These are phyloP conservation scores for Lasiodiplodia citricola DNA, from an alignment of 2,329 filamentous ascomycete genomes.

Conservation along the genomic window DNA sequence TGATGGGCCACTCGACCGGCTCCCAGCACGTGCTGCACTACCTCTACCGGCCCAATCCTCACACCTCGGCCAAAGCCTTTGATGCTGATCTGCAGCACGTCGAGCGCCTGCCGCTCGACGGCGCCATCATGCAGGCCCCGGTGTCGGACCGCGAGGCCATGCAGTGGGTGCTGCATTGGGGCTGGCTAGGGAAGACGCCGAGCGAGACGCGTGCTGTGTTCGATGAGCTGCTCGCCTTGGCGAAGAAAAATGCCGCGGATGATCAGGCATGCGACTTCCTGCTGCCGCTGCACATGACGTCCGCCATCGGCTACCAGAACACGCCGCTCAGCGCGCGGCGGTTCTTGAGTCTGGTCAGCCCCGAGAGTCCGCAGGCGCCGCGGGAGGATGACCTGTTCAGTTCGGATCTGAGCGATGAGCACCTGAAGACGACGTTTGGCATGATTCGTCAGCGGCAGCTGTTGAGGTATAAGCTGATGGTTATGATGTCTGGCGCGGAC, in stretches of 20 bases:
- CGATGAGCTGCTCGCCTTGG: constrained; percentile 30
- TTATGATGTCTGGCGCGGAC: constrained; percentile 53
- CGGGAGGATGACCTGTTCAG: constrained; percentile 34
- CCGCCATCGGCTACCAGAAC: constrained; percentile 37
- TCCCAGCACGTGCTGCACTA: constrained; percentile 34
- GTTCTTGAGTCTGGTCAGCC: constrained; percentile 33
- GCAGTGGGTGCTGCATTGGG: constrained; percentile 29
- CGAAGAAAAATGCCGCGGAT: constrained; percentile 33
- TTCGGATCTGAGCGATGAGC: constrained; percentile 36
- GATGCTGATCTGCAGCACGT: constrained; percentile 30
- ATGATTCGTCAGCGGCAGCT: constrained; percentile 37
- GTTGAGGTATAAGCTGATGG: constrained; percentile 41
- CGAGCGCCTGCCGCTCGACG: constrained; percentile 30
- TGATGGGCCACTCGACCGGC: constrained; percentile 35
- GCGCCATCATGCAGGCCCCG: constrained; percentile 35
- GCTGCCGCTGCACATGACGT: constrained; percentile 41
- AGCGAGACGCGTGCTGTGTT: constrained; percentile 28
- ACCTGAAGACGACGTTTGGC: constrained; percentile 40
- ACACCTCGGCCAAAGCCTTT: constrained; percentile 26
- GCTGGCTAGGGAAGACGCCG: constrained; percentile 30
- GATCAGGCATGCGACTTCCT: constrained; percentile 37
- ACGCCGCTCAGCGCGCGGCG: constrained; percentile 29
- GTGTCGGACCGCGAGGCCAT: constrained; percentile 33
- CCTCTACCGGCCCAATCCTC: constrained; percentile 32
- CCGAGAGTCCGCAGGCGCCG: constrained; percentile 30